Base-by-base conservation (phyloP, 495 filamentous ascomycete genomes). In the Amorphotheca resinae region DNA sequence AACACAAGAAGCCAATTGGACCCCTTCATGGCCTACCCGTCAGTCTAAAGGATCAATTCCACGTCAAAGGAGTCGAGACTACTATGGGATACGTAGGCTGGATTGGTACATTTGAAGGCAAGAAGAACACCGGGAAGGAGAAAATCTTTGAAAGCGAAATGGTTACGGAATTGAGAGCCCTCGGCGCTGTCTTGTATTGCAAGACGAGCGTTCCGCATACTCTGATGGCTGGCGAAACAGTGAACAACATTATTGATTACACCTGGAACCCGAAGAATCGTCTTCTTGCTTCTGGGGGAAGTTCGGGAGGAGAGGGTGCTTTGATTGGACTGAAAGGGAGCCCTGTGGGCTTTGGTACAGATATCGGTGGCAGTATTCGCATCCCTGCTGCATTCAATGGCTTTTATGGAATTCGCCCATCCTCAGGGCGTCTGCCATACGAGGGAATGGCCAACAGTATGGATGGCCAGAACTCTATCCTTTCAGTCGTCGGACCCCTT, bases 261-360 rank as follows among this genome's bases (percentile, higher is more conserved):
- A 73, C 72, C 4, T 56, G 67, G 18, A 72, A 73, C 51, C 68
- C 75, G 0, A 61, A 65, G 41, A 74, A 78, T 46, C 59, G 59
- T 5, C 44, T 52, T n/a, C 55, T 79, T 22, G 70, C 70, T 14
- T 64, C 61, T 20, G 77, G 77, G 21, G 77, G 77, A 0, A 76
- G 70, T 44, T 75, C 72, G 8, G 75, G 77, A 2, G 77, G 77
- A 39, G 77, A 81, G 53, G 67, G 63, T 3, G 68, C 75, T 1
- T 55, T 80, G 2, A 48, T 77, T 25, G 73, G 64, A 0, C 53
- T 74, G 1, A 58, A 68, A 2, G 79, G 77, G 1, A 78, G 73
- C 22, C 59, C 70, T 17, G 57, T 84, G 0, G 38, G 77, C 0
- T 67, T 81, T 21, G 77, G 76, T 0, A 74, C 71, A 1, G 77